Evolutionary conservation across 192 early-diverging fungal genomes (phyloP), one percentile per base, ranked within the genome.

Genomic region (Funneliformis geosporum): DNA sequence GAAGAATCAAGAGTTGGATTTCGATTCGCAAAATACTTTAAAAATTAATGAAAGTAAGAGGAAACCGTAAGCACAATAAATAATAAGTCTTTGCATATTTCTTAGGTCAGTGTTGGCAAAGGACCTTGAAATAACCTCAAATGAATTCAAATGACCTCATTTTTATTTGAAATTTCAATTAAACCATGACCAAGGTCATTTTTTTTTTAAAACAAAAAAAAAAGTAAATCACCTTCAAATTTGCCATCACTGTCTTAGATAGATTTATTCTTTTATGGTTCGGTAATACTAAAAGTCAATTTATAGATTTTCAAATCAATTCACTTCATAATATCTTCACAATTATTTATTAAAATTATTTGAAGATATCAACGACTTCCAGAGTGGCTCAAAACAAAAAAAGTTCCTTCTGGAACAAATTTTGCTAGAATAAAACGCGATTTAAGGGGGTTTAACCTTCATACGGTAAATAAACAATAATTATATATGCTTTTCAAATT

Each of bases 401-500:
- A 94, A 25, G 95, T 97, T 75, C 95, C 96, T 0, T 85, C 87
- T 21, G 95, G 96, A 70, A 81, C 88, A 70, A 92, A 94, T 76
- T 97, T 90, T 80, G 89, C 90, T 9, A 81, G 87, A 67, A 95
- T 99, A 83, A 96, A 96, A 84, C 92, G 90, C 81, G 95, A 97
- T 77, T 85, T 99, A 77, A 92, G 97, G 40, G 97, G 95, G 33
- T 88, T 99, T n/a, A 95, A 95, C 46, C 87, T 99, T 42, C 92
- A 97, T 81, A 99, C 97, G 75, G 73, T 60, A 61, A 60, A 14
- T 61, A 12, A 55, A 47, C 5, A 10, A 43, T 9, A n/a, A 42
- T 71, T 27, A 40, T 38, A 33, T 2, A 33, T 33, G 33, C 0
- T 33, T 0, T 38, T 68, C 8, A 42, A 68, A 10, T 8, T 7